phyloP scores from a whole-genome alignment of 768 basidiomycete genomes.

The Pulveroboletus sp. region DNA sequence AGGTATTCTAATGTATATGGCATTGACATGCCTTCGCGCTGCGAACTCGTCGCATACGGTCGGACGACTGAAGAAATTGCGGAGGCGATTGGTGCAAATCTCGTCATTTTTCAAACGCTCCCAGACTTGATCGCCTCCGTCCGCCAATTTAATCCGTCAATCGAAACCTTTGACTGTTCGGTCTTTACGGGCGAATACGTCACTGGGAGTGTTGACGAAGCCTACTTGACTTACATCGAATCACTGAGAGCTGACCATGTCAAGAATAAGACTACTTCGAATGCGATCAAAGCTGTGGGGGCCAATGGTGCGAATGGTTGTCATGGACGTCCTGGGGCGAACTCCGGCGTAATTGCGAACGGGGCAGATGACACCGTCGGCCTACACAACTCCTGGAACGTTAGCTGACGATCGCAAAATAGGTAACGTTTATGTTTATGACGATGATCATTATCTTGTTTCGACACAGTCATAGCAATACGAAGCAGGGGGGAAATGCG shows the following conservation, averaged over 20 bases:
- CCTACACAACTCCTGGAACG: conserved; percentile 68
- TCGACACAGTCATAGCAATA: conserved; percentile 9
- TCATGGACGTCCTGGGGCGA: conserved; percentile 21
- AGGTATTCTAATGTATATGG: conserved; percentile 96
- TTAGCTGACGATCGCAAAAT: conserved; percentile 23
- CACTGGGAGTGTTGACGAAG: conserved; percentile 86
- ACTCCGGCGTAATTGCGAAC: conserved; percentile 46
- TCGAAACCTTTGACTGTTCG: conserved; percentile 87
- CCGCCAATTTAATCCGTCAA: conserved; percentile 72
- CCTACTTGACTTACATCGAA: conserved; percentile 75
- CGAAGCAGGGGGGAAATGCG: not conserved
- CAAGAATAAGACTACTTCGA: conserved; percentile 47
- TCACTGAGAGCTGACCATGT: conserved; percentile 76
- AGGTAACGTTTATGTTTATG: not conserved
- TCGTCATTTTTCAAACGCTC: conserved; percentile 93
- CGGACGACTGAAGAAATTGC: conserved; percentile 73
- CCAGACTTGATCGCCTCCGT: conserved; percentile 85
- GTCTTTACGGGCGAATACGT: conserved; percentile 98
- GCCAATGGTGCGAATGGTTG: conserved; percentile 30
- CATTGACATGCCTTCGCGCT: conserved; percentile 98
- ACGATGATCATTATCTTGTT: too few species aligned
- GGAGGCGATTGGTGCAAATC: conserved; percentile 83
- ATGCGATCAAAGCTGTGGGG: conserved; percentile 33
- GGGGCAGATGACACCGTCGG: conserved; percentile 76
- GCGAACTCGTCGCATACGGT: conserved; percentile 84